phyloP scores from a whole-genome alignment of 2,329 filamentous ascomycete species.

The Pseudogymnoascus sp. region DNA sequence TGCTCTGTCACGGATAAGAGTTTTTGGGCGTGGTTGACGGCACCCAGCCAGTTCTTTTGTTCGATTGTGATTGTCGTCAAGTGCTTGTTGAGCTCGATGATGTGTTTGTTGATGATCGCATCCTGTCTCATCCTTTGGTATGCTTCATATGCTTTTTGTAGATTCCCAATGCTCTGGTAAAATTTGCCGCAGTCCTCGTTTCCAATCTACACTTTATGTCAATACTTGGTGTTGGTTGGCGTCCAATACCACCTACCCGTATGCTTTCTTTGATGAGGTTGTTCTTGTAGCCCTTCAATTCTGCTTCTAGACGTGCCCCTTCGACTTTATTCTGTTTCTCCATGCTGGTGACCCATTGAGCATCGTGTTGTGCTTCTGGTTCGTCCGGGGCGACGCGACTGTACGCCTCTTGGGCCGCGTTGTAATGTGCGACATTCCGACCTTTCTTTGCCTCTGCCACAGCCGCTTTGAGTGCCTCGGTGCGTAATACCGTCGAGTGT shows the following conservation, averaged over 20 bases:
- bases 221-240: not conserved
- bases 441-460: conserved; percentile 69
- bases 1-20: conserved; percentile 39
- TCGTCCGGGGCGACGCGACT: conserved; percentile 58
- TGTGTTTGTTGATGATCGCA: conserved; percentile 74
- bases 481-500: conserved; percentile 65
- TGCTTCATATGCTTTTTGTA: conserved; percentile 64
- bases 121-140: conserved; percentile 86
- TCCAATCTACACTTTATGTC: conserved; percentile 60
- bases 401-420: conserved; percentile 59
- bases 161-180: conserved; percentile 70
- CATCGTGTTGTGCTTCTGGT: conserved; percentile 59
- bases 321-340: conserved; percentile 62
- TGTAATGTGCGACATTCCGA: conserved; percentile 66
- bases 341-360: conserved; percentile 65
- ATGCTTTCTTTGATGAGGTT: conserved; percentile 98
- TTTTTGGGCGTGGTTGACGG: conserved; percentile 60
- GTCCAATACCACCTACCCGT: conserved; percentile 48
- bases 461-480: conserved; percentile 75
- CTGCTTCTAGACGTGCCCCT: conserved; percentile 68
- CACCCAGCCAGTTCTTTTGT: conserved; percentile 68
- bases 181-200: conserved; percentile 87
- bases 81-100: conserved; percentile 74
- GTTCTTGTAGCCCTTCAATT: conserved; percentile 90
- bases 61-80: conserved; percentile 70